Conservation (phyloP, 1,139 yeast genomes). For the Kodamaea arcana region DNA sequence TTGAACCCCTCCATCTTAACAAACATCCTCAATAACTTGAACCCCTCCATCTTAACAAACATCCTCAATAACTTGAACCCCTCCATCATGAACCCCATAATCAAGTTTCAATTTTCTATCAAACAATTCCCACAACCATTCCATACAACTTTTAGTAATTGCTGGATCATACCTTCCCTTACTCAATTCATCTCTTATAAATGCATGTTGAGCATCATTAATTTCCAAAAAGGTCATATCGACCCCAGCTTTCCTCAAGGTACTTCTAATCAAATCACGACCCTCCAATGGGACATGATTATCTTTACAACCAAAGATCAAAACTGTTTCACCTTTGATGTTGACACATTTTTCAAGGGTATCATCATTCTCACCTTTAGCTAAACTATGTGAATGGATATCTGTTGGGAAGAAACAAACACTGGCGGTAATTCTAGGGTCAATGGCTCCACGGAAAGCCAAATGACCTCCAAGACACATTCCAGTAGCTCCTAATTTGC, state of each 20-base stretch:
- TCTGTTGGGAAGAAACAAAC: slow-evolving; percentile 83
- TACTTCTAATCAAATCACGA: slow-evolving; percentile 63
- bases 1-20: not conserved
- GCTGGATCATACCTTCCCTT: slow-evolving; percentile 81
- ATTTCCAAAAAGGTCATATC: slow-evolving; percentile 70
- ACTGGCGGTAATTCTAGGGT: slow-evolving; percentile 60
- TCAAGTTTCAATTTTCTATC: slow-evolving; percentile 65
- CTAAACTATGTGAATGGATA: slow-evolving; percentile 63
- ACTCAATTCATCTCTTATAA: slow-evolving; percentile 71
- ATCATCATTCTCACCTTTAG: slow-evolving; percentile 60
- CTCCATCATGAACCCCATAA: slow-evolving; percentile 58
- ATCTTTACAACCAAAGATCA: slow-evolving; percentile 77
- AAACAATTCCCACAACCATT: slow-evolving; percentile 66
- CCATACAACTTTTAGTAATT: slow-evolving; percentile 62
- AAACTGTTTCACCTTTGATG: slow-evolving; percentile 54
- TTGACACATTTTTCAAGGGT: slow-evolving; percentile 56
- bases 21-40: slow-evolving; percentile 56
- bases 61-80: slow-evolving; percentile 48
- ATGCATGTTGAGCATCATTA: slow-evolving; percentile 80
- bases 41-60: slow-evolving; percentile 56
- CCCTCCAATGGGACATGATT: slow-evolving; percentile 80
- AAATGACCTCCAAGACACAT: slow-evolving; percentile 87
- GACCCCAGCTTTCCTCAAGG: slow-evolving; percentile 57
- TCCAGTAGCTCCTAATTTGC: slow-evolving; percentile 77
- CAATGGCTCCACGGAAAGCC: slow-evolving; percentile 71